These are phyloP conservation scores for Micromonas commoda DNA, from an alignment of 139 green algal species.

Conservation along the genomic window DNA sequence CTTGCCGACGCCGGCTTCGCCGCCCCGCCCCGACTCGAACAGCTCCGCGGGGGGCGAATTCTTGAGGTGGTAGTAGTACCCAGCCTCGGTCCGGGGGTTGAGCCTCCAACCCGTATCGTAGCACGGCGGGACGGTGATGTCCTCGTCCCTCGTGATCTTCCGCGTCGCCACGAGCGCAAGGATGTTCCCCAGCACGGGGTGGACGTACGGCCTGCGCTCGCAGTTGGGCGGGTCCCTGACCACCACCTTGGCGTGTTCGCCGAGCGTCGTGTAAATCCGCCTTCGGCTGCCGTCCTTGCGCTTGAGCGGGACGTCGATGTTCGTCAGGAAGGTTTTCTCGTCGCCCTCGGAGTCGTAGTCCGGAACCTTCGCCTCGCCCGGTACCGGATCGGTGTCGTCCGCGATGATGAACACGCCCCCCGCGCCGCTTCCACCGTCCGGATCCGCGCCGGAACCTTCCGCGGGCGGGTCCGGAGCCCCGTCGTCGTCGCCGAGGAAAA, in stretches of 20 bases:
- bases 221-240: not conserved
- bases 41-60: not conserved
- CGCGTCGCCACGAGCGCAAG: not conserved
- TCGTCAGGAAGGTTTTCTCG: too few relatives aligned
- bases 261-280: not conserved
- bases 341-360: too few relatives aligned
- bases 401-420: too few relatives aligned
- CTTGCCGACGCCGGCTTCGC: not conserved
- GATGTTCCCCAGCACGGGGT: not conserved
- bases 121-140: not conserved
- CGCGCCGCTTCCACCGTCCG: too few relatives aligned
- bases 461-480: too few relatives aligned
- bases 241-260: not conserved
- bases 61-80: conserved; percentile 14
- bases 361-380: too few relatives aligned
- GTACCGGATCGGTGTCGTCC: too few relatives aligned
- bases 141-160: not conserved
- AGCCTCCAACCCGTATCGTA: conserved; percentile 1
- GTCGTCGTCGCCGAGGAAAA: too few relatives aligned
- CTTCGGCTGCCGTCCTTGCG: not conserved
- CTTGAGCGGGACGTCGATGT: not conserved
- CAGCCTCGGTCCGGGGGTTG: conserved; percentile 5
- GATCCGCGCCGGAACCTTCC: too few relatives aligned
- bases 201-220: not conserved
- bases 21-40: not conserved